Evolutionary conservation across 768 basidiomycete species (phyloP), one percentile per base, ranked within the genome.

Genomic region (Cystofilobasidium macerans): DNA sequence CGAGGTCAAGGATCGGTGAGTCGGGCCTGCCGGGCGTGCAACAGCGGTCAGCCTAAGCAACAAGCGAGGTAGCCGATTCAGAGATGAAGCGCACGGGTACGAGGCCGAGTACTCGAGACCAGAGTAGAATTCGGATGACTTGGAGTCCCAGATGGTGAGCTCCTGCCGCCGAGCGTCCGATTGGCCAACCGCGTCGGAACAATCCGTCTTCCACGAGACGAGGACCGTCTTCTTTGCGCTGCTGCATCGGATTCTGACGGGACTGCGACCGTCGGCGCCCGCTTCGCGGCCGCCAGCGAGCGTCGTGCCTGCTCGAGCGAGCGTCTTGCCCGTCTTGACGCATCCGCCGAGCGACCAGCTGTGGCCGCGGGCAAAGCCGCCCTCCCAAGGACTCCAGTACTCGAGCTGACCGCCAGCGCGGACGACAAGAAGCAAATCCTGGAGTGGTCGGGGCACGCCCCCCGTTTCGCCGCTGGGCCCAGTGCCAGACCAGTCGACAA

Each of bases 61-160:
- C 3, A 3, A 48, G 30, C 6, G 20, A n/a, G n/a, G 24, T 11
- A 38, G 11, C 1, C 5, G 45, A 16, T 6, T 16, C 8, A 47
- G 45, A 56, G 12, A 30, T 51, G 48, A 40, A 22, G 70, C 79
- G 70, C 71, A 89, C 88, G 78, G 80, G 68, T 83, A 85, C 18
- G 82, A 64, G 40, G 80, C 79, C 47, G 81, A 79, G 73, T 85
- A 87, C 75, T 95, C 93, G 57, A 93, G 78, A 2, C 93, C 93
- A 6, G 87, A 86, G 11, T 89, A 85, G 75, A 97, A 97, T 75
- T 94, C 89, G 22, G 88, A 92, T 75, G 88, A 88, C 60, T 86
- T 86, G 0, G 92, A 95, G 75, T 97, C 91, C 94, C 94, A 98
- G 22, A 98, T 90, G 0, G 90, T 91, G 54, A 97, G 76, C 72